Conservation (phyloP, 2,329 filamentous ascomycete species). For the Amauroascus niger region DNA sequence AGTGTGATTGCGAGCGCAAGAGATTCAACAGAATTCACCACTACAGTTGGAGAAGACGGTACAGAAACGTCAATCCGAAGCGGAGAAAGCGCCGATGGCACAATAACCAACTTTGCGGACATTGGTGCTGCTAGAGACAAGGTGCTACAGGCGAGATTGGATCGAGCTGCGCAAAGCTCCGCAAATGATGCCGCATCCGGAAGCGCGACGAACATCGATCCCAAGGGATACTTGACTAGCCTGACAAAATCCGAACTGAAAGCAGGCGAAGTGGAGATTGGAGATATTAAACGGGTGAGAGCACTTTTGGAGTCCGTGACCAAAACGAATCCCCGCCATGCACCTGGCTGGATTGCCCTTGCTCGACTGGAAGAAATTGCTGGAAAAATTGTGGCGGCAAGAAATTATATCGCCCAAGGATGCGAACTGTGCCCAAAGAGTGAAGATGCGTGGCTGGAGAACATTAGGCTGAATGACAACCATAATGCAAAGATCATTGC, state of each 20-base stretch:
- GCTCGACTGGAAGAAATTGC: conserved; percentile 86
- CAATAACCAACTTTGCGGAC: conserved; percentile 95
- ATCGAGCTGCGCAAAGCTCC: conserved; percentile 69
- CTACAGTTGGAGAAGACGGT: conserved; percentile 77
- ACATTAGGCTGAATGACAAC: conserved; percentile 82
- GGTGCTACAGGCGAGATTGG: conserved; percentile 84
- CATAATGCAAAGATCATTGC: conserved; percentile 95
- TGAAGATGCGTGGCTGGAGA: conserved; percentile 92
- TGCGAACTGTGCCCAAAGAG: conserved; percentile 87
- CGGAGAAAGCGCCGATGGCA: conserved; percentile 57
- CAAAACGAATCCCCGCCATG: conserved; percentile 91
- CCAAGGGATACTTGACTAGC: conserved; percentile 90
- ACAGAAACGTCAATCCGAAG: conserved; percentile 39
- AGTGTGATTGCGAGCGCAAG: conserved; percentile 83
- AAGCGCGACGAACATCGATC: conserved; percentile 82
- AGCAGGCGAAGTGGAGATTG: conserved; percentile 72
- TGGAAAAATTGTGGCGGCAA: conserved; percentile 79
- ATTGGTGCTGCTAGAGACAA: conserved; percentile 95
- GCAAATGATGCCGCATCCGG: conserved; percentile 62
- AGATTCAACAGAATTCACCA: conserved; percentile 70
- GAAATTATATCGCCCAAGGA: conserved; percentile 77
- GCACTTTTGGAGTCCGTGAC: conserved; percentile 92
- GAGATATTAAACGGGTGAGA: conserved; percentile 88
- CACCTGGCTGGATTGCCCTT: conserved; percentile 90
- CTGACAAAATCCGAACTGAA: conserved; percentile 71